phyloP scores from a whole-genome alignment of 2,329 filamentous ascomycete species.

The Botrytis cinerea region DNA sequence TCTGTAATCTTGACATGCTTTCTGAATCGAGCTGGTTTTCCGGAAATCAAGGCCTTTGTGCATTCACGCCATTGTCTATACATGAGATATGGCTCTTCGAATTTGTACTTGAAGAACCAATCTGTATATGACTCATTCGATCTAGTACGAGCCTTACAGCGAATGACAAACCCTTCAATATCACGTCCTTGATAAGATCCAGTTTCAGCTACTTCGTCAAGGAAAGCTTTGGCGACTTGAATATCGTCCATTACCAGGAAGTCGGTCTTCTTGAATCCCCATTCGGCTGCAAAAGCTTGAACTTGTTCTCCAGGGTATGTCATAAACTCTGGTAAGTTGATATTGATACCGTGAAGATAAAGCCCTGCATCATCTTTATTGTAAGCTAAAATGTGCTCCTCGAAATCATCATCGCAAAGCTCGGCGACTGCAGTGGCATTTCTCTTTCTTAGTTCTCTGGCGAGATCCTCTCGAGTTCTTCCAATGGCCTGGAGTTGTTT shows the following conservation, averaged over 20 bases:
- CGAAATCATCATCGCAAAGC: slow-evolving; percentile 92
- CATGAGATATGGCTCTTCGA: slow-evolving; percentile 98
- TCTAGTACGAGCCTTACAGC: slow-evolving; percentile 68
- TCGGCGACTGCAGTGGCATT: slow-evolving; percentile 96
- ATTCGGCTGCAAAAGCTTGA: slow-evolving; percentile 83
- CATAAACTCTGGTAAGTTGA: slow-evolving; percentile 88
- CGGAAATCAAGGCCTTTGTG: slow-evolving; percentile 83
- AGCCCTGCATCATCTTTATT: slow-evolving; percentile 79
- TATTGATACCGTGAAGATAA: slow-evolving; percentile 93
- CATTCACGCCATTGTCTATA: slow-evolving; percentile 98
- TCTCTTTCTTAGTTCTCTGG: slow-evolving; percentile 70
- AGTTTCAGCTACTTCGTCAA: slow-evolving; percentile 83
- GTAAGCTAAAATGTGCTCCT: slow-evolving; percentile 95
- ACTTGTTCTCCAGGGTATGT: slow-evolving; percentile 84
- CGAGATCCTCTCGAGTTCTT: slow-evolving; percentile 77
- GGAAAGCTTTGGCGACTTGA: slow-evolving; percentile 71
- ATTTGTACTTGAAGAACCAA: slow-evolving; percentile 99
- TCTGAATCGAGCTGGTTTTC: slow-evolving; percentile 72
- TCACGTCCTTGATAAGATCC: slow-evolving; percentile 89
- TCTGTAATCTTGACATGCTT: slow-evolving; percentile 90
- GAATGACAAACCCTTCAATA: slow-evolving; percentile 94
- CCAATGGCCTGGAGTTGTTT: slow-evolving; percentile 75
- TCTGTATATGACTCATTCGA: slow-evolving; percentile 65
- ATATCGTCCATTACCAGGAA: slow-evolving; percentile 77
- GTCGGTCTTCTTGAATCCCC: slow-evolving; percentile 91